Evolutionary conservation across 352 stramenopile genomes (phyloP).

Genomic region (Globisporangium heterothallicum): DNA sequence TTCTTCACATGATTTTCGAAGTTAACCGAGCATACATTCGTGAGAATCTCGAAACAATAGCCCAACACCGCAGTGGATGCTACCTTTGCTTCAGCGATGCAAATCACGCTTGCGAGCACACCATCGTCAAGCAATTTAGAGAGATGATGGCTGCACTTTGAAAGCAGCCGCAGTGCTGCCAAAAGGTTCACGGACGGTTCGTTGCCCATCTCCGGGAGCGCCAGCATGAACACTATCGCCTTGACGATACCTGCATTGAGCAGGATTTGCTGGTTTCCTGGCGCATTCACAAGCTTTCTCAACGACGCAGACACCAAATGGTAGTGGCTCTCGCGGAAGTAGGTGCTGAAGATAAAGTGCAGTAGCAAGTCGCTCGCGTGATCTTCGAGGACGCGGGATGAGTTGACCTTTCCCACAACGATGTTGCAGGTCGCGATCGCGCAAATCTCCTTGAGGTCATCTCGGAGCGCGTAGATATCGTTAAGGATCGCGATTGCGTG

Average conservation of each 20-base stretch:
- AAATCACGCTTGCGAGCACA: conserved; percentile 43
- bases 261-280: conserved; percentile 49
- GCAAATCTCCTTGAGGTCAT: conserved; percentile 51
- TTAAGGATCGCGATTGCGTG: conserved; percentile 36
- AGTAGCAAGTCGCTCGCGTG: conserved; percentile 41
- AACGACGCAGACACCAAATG: conserved; percentile 39
- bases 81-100: conserved; percentile 32
- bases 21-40: conserved; percentile 54
- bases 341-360: conserved; percentile 42
- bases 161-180: conserved; percentile 42
- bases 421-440: conserved; percentile 61
- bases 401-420: conserved; percentile 59
- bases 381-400: conserved; percentile 49
- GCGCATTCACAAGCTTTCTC: conserved; percentile 58
- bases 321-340: conserved; percentile 34
- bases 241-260: conserved; percentile 34
- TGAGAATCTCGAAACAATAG: conserved; percentile 74
- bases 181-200: conserved; percentile 42
- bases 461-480: conserved; percentile 41
- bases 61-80: conserved; percentile 22
- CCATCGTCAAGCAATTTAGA: conserved; percentile 41
- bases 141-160: conserved; percentile 37
- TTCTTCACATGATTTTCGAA: conserved; percentile 42
- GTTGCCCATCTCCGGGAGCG: conserved; percentile 19
- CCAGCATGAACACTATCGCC: conserved; percentile 48